phyloP scores from a whole-genome alignment of 345 rosid species.

The Eucalyptus curtisii region DNA sequence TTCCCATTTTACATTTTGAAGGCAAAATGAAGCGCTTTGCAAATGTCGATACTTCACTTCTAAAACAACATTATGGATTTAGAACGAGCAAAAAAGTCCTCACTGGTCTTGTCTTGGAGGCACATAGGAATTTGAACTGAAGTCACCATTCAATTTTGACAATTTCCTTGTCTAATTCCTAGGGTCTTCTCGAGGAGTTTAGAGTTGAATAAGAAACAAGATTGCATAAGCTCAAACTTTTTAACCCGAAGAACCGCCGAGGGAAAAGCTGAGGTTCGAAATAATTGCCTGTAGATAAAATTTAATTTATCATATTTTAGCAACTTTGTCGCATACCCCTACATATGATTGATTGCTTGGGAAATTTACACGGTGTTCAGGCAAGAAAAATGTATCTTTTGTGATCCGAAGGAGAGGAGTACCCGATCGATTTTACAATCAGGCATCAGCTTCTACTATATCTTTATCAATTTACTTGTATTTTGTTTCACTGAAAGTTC shows the following conservation, averaged over 20 bases:
- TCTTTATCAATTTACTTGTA: not conserved
- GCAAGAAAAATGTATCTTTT: not conserved
- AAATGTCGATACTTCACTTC: constrained; percentile 61
- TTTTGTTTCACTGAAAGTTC: not conserved
- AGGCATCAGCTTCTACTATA: not conserved
- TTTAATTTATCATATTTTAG: not conserved
- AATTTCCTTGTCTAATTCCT: not conserved
- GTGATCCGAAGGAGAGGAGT: not conserved
- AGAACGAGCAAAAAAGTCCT: constrained; percentile 60
- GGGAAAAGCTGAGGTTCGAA: not conserved
- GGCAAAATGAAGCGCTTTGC: constrained; percentile 88
- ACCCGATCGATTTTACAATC: too few relatives aligned
- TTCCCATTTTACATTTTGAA: constrained; percentile 6
- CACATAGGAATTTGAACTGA: constrained; percentile 38
- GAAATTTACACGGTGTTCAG: not conserved
- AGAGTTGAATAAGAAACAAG: constrained; percentile 86
- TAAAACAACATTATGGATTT: constrained; percentile 80
- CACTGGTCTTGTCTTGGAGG: constrained; percentile 62
- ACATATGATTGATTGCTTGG: not conserved
- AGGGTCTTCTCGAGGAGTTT: constrained; percentile 32
- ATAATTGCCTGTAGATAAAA: not conserved
- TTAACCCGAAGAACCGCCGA: constrained; percentile 15
- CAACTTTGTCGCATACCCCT: not conserved
- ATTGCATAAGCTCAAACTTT: constrained; percentile 70
- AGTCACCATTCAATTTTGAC: not conserved